Evolutionary conservation across 805 yeast species (phyloP), one percentile per base, ranked within the genome.

Genomic region (Candida maris): DNA sequence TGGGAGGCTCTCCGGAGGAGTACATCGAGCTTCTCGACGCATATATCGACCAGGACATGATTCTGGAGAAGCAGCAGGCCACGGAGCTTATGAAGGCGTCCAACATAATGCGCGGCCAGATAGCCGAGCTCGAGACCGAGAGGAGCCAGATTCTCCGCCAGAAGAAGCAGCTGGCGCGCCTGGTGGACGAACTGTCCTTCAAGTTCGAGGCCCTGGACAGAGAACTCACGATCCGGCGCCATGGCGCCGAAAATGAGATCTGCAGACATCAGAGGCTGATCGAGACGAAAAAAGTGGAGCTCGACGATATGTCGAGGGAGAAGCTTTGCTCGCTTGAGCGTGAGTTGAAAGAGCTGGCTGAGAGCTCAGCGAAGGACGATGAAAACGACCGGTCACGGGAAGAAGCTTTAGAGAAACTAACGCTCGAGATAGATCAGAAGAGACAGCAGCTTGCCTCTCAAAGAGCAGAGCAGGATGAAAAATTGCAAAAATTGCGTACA

Each of bases 251-350:
- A 8, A 45, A 35, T 29, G 56, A 51, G 39, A 58, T 67, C 6
- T 50, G 51, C n/a, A 53, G 48, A 15, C 48, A 48, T 28, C 23
- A 27, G 17, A 34, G 27, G 40, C 30, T 65, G 56, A 21, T 46
- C 47, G 39, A 61, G 50, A 19, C 51, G 56, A 48, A 50, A 64
- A 58, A 64, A 61, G 50, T 57, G 51, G 61, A 60, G 48, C 38
- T 47, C 17, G 38, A 45, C 2, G 38, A 40, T 4, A 29, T 39
- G 2, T 45, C 42, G 27, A 42, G 39, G 18, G 41, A 43, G 21
- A 48, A 48, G 21, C 33, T 54, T 6, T 19, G 27, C 26, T 52
- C 46, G 38, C 46, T 54, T 7, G 52, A 49, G 22, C 14, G 12
- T 0, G 49, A 48, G 4, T 44, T 47, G 13, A 35, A 40, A 13